Percentiles rank a stretch among this genome's conserved stretches.
Evolutionary conservation across 495 filamentous ascomycete genomes (phyloP).

Genomic region (Wilcoxina mikolae): DNA sequence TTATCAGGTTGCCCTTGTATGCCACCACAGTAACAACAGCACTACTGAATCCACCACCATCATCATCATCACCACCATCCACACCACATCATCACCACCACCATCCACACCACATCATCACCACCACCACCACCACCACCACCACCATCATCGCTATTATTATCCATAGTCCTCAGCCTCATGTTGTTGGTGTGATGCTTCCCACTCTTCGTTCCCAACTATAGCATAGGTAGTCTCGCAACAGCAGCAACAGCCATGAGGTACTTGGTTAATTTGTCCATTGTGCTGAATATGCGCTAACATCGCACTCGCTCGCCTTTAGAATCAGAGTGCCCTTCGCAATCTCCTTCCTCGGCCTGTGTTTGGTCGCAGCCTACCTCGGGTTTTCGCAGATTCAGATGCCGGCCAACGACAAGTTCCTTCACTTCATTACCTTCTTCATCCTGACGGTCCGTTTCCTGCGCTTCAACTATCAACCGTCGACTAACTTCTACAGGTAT

Average conservation of each 20-base stretch:
- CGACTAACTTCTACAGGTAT: constrained; percentile 31
- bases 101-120: neutral
- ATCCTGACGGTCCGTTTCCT: constrained; percentile 44
- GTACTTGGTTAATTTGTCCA: too few species aligned
- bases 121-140: neutral
- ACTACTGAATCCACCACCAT: neutral
- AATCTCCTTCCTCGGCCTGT: constrained; percentile 62
- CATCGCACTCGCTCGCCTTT: neutral
- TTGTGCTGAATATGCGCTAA: neutral
- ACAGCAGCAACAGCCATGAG: neutral
- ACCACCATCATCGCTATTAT: neutral
- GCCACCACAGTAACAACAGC: neutral
- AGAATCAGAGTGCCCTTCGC: constrained; percentile 59
- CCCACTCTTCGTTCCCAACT: neutral
- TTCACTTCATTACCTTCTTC: constrained; percentile 86
- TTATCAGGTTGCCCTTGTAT: neutral
- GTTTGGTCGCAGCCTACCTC: constrained; percentile 60
- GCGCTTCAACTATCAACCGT: neutral
- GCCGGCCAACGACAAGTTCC: constrained; percentile 68
- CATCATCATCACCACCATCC: neutral
- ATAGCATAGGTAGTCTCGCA: neutral
- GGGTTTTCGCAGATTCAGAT: constrained; percentile 52
- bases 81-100: neutral
- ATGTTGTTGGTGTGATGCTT: neutral
- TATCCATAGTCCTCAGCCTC: neutral